phyloP scores from a whole-genome alignment of 352 stramenopile genomes.

The Phytophthora cactorum region DNA sequence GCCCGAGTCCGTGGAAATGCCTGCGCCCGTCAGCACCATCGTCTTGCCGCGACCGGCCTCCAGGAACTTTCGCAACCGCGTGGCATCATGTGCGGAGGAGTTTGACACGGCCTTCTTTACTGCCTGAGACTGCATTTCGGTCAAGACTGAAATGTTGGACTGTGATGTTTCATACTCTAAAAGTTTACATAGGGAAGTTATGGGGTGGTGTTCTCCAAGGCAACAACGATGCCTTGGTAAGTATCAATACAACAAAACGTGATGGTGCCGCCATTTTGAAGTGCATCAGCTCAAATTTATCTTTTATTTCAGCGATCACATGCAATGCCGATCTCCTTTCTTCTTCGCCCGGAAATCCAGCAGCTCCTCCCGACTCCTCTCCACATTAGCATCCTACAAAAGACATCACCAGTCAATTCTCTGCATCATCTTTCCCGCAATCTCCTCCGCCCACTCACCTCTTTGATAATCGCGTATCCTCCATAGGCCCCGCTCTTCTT shows the following conservation, averaged over 20 bases:
- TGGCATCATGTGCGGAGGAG: slow-evolving; percentile 28
- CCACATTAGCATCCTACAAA: slow-evolving; percentile 50
- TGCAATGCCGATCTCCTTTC: slow-evolving; percentile 89
- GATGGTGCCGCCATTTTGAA: too few relatives aligned
- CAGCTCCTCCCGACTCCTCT: slow-evolving; percentile 84
- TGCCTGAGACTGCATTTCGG: slow-evolving; percentile 15
- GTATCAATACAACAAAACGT: too few relatives aligned
- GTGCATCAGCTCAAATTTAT: neutral
- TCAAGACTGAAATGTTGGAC: neutral
- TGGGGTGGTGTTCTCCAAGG: too few relatives aligned
- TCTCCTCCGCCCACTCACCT: slow-evolving; percentile 36
- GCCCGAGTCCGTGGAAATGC: slow-evolving; percentile 96
- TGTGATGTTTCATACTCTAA: too few relatives aligned
- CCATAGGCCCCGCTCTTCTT: slow-evolving; percentile 87
- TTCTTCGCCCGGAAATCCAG: slow-evolving; percentile 87
- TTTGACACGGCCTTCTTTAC: slow-evolving; percentile 14
- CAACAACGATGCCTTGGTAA: too few relatives aligned
- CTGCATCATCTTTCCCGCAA: neutral
- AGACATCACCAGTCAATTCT: neutral
- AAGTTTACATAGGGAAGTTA: too few relatives aligned
- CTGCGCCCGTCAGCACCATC: slow-evolving; percentile 92
- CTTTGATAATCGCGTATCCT: slow-evolving; percentile 88
- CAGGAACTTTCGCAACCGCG: slow-evolving; percentile 60
- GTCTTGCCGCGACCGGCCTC: slow-evolving; percentile 56
- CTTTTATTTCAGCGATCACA: slow-evolving; percentile 40